phyloP scores from a whole-genome alignment of 108 stramenopile genomes.

The Cylindrotheca closterium region DNA sequence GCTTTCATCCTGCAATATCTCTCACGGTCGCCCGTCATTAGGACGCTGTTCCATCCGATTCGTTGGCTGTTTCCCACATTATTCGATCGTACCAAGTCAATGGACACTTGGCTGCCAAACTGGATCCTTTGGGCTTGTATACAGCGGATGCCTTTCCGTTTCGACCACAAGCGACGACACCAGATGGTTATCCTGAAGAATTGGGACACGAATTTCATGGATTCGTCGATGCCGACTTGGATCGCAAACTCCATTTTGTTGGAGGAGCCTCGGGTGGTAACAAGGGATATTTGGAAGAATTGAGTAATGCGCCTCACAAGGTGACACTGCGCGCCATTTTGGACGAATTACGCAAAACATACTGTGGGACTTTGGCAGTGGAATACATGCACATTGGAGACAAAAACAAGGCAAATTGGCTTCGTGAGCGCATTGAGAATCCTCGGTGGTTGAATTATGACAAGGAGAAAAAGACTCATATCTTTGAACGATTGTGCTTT shows the following conservation, averaged over 20 bases:
- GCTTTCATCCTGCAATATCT: background rate
- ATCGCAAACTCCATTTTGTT: slow-evolving; percentile 86
- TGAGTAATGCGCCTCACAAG: slow-evolving; percentile 71
- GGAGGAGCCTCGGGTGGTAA: slow-evolving; percentile 84
- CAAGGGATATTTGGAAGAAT: slow-evolving; percentile 94
- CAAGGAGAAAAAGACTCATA: slow-evolving; percentile 89
- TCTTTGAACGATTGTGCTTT: slow-evolving; percentile 92
- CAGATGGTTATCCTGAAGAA: slow-evolving; percentile 69
- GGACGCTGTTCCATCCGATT: slow-evolving; percentile 80
- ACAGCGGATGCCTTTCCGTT: slow-evolving; percentile 75
- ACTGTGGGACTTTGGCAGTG: slow-evolving; percentile 94
- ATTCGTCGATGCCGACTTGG: slow-evolving; percentile 88
- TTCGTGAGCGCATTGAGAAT: slow-evolving; percentile 94
- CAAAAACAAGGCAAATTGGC: slow-evolving; percentile 95
- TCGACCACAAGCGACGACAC: slow-evolving; percentile 41
- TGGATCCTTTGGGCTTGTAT: slow-evolving; percentile 95
- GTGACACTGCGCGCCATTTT: slow-evolving; percentile 88
- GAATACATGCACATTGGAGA: slow-evolving; percentile 98
- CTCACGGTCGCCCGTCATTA: slow-evolving; percentile 10
- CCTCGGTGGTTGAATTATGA: slow-evolving; percentile 78
- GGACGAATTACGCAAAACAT: slow-evolving; percentile 82
- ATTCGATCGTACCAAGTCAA: slow-evolving; percentile 97
- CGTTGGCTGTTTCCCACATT: slow-evolving; percentile 89
- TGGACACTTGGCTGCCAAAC: slow-evolving; percentile 92
- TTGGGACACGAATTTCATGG: slow-evolving; percentile 92